Base-by-base conservation (phyloP, 1,284 basidiomycete species). In the Irpex lacteus region DNA sequence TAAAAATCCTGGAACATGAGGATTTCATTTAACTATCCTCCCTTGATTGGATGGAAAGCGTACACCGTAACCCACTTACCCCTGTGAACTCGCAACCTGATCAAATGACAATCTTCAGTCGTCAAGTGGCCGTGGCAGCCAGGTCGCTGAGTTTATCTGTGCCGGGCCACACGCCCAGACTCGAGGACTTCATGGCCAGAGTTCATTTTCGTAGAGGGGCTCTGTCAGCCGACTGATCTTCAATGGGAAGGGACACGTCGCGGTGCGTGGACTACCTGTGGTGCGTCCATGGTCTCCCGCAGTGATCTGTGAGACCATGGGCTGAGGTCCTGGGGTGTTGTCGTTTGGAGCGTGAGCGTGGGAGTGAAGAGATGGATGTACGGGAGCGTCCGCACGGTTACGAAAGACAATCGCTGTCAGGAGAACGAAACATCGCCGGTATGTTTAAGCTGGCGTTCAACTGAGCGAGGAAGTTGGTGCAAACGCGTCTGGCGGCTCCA, bases 81-180 rank as follows among this genome's bases (percentile, higher is more conserved):
- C 40, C 40, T 44, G 40, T 11, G 40, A 44, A 44, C 26, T 3
- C 52, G n/a, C n/a, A 15, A 6, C 26, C 34, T 56, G 54, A 56
- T 59, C 58, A 59, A 59, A 37, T 44, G 58, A 21, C 37, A 59
- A 59, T 59, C 58, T 7, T 8, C 15, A 44, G 58, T 40, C 15
- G 38, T 49, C 58, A 38, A 49, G 38, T 15, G 26, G 26, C 26
- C 26, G 26, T 26, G 26, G 34, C 34, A 37, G 37, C 8, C 32
- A 19, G 13, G 18, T 59, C 57, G 18, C 36, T 40, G 57, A 15
- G 40, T 19, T 18, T 40, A 59, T 40, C n/a, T 40, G 19, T 13
- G 18, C 57, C 15, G 54, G 9, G 54, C 13, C 11, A 36, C 34
- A 36, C 34, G 26, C 19, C 54, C 54, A 56, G 54, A 56, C 54